phyloP scores from a whole-genome alignment of 2,329 filamentous ascomycete genomes.

The Apiospora saccharicola region DNA sequence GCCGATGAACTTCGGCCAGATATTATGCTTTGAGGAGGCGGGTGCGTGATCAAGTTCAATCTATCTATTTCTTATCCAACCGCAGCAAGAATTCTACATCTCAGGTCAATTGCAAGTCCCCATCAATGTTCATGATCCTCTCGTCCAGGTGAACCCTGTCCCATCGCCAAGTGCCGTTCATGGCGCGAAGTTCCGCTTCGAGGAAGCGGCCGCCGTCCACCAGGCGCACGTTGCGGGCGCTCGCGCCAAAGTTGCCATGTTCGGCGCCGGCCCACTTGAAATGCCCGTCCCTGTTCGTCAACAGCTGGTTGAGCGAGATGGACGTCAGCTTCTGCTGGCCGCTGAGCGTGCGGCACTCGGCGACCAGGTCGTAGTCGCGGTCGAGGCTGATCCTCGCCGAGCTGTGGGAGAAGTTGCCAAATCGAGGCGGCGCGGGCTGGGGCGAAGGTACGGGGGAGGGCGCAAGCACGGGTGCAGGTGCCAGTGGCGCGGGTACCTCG shows the following conservation, averaged over 20 bases:
- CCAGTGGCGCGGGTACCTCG: not conserved
- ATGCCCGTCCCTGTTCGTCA: constrained; percentile 31
- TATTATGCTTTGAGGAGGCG: not conserved
- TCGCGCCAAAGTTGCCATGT: constrained; percentile 31
- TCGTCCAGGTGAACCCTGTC: constrained; percentile 27
- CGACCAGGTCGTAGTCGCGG: constrained; percentile 31
- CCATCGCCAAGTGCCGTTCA: constrained; percentile 24
- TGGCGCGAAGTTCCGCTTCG: constrained; percentile 25
- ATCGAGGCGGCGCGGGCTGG: not conserved
- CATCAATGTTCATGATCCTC: constrained; percentile 27
- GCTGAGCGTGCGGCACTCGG: constrained; percentile 30
- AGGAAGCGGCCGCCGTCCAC: constrained; percentile 28
- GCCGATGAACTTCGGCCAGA: not conserved
- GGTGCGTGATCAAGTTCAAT: too few relatives aligned
- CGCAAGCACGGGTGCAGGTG: not conserved
- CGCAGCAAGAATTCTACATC: not conserved
- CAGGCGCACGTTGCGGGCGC: constrained; percentile 30
- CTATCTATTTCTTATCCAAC: too few relatives aligned
- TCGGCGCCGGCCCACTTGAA: constrained; percentile 28
- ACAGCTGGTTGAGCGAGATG: constrained; percentile 31
- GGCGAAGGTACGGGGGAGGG: not conserved
- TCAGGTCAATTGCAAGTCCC: constrained; percentile 26
- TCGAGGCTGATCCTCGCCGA: constrained; percentile 29
- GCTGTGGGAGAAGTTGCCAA: constrained; percentile 29
- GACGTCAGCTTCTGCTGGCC: constrained; percentile 30